These are phyloP conservation scores for Bertia moriformis DNA, from an alignment of 2,329 filamentous ascomycete genomes.

Conservation along the genomic window DNA sequence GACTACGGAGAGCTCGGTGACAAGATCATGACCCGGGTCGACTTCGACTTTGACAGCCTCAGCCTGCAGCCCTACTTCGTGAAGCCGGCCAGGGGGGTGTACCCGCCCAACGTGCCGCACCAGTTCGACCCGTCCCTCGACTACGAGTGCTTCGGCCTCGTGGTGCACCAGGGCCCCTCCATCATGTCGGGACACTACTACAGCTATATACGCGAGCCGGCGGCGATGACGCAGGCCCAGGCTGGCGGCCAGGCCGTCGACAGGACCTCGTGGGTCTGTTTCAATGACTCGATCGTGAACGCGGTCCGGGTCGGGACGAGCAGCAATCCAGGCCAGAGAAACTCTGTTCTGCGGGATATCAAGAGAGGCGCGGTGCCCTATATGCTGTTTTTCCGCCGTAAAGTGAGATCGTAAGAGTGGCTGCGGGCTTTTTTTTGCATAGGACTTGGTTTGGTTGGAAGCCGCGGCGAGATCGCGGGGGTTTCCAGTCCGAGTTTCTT, in stretches of 20 bases:
- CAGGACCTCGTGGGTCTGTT: conserved; percentile 29
- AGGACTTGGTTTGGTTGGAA: too few relatives aligned
- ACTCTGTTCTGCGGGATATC: conserved; percentile 22
- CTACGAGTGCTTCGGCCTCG: conserved; percentile 78
- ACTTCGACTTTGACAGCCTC: conserved; percentile 63
- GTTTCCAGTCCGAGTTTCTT: too few relatives aligned
- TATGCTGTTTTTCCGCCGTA: conserved; percentile 28
- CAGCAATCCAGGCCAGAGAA: too few relatives aligned
- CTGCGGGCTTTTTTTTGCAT: too few relatives aligned
- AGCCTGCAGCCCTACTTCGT: conserved; percentile 31
- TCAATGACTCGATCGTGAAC: conserved; percentile 24
- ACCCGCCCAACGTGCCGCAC: conserved; percentile 15
- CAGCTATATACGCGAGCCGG: conserved; percentile 48
- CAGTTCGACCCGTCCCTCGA: too few relatives aligned
- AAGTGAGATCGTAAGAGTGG: too few relatives aligned
- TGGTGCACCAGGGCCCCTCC: conserved; percentile 58
- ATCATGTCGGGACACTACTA: conserved; percentile 70
- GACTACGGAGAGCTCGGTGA: conserved; percentile 18
- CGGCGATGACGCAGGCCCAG: too few relatives aligned
- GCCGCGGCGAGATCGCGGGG: too few relatives aligned
- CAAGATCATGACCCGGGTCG: conserved; percentile 60
- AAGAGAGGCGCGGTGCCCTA: conserved; percentile 28
- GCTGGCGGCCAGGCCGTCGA: too few relatives aligned
- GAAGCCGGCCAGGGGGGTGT: too few relatives aligned
- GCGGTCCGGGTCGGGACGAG: not conserved